Evolutionary conservation across 116 monocot genomes (phyloP).

Genomic region (Thalassia testudinum): DNA sequence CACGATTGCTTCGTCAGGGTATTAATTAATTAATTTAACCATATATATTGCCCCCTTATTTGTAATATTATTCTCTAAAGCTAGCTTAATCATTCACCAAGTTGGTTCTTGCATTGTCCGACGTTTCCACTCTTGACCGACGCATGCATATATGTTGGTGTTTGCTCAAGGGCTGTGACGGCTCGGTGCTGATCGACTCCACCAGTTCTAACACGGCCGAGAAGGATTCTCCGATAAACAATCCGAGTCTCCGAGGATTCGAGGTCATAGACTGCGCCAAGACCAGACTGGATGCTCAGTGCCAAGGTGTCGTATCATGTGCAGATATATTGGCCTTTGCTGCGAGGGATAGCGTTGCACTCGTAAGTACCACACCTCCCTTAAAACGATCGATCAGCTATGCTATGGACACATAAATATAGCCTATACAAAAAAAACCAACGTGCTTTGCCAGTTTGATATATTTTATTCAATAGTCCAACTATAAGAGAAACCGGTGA

Average conservation of each 20-base stretch:
- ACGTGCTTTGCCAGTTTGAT: too few relatives aligned
- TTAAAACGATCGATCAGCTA: too few relatives aligned
- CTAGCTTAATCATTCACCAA: too few relatives aligned
- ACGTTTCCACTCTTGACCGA: background rate
- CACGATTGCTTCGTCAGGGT: conserved; percentile 14
- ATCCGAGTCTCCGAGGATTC: conserved; percentile 23
- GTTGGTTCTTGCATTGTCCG: background rate
- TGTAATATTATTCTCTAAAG: too few relatives aligned
- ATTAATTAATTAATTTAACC: background rate
- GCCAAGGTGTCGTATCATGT: conserved; percentile 25
- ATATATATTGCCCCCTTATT: too few relatives aligned
- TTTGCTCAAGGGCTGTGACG: conserved; percentile 17
- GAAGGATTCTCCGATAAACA: conserved; percentile 10
- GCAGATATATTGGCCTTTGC: conserved; percentile 36
- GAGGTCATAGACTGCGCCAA: conserved; percentile 30
- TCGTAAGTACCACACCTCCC: too few relatives aligned
- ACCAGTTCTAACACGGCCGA: conserved; percentile 6
- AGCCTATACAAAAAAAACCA: too few relatives aligned
- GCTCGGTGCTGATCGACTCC: conserved; percentile 24
- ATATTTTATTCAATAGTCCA: too few relatives aligned
- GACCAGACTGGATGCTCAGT: conserved; percentile 10
- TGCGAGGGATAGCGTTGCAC: conserved; percentile 14
- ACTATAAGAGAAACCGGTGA: too few relatives aligned
- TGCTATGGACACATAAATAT: too few relatives aligned
- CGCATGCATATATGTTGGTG: background rate